These are phyloP conservation scores for Phaffia australis DNA, from an alignment of 768 basidiomycete species.

Conservation along the genomic window DNA sequence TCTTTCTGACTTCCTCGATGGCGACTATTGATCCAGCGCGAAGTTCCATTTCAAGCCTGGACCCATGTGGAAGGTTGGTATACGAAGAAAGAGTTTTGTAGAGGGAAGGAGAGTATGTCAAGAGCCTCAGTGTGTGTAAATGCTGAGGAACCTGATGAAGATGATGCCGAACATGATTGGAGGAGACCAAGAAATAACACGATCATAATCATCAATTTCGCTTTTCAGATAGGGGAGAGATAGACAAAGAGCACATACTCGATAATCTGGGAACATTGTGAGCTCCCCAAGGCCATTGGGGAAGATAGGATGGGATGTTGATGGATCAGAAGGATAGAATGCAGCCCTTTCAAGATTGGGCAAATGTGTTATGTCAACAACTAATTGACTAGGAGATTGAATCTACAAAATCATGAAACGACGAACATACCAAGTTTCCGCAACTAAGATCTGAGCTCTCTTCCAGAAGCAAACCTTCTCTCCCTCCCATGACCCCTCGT, in stretches of 20 bases:
- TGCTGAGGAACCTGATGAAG: constrained; percentile 67
- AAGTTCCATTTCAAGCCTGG: constrained; percentile 61
- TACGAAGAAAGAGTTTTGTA: constrained; percentile 45
- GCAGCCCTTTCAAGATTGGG: constrained; percentile 54
- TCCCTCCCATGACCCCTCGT: constrained; percentile 49
- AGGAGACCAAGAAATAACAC: background rate
- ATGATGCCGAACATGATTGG: background rate
- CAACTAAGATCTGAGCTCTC: constrained; percentile 79
- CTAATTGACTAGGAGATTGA: background rate
- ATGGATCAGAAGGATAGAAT: constrained; percentile 52
- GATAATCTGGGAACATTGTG: constrained; percentile 89
- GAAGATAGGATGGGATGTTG: constrained; percentile 58
- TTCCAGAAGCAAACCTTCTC: constrained; percentile 74
- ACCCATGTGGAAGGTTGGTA: constrained; percentile 47
- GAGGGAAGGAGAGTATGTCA: constrained; percentile 58
- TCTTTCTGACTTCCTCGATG: constrained; percentile 60
- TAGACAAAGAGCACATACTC: constrained; percentile 22
- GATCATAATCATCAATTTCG: background rate
- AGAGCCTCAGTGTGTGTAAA: constrained; percentile 66
- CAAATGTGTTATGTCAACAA: background rate
- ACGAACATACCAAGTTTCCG: constrained; percentile 55
- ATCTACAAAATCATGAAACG: background rate
- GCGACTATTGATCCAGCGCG: constrained; percentile 66
- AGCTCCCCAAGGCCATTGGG: constrained; percentile 57
- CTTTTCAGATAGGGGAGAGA: background rate